phyloP scores from a whole-genome alignment of 257 asterid genomes.

The Marsdenia floribunda region DNA sequence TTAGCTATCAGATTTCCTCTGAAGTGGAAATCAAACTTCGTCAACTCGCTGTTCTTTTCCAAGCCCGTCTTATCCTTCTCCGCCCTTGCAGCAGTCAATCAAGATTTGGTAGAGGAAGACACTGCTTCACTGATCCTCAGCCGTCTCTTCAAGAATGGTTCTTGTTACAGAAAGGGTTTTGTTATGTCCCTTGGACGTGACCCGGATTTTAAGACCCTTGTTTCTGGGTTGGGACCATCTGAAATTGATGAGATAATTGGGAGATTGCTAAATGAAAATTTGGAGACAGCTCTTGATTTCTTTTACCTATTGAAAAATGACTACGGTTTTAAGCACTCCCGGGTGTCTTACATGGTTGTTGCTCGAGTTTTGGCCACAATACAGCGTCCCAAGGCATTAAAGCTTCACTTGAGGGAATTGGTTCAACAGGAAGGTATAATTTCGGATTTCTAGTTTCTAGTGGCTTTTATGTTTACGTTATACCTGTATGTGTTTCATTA shows the following conservation, averaged over 20 bases:
- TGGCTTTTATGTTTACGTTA: background rate
- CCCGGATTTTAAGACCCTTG: slow-evolving; percentile 28
- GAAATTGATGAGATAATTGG: slow-evolving; percentile 49
- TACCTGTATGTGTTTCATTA: background rate
- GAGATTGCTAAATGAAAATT: slow-evolving; percentile 20
- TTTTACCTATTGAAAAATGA: slow-evolving; percentile 57
- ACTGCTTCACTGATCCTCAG: slow-evolving; percentile 30
- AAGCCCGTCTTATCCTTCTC: slow-evolving; percentile 23
- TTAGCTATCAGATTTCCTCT: slow-evolving; percentile 33
- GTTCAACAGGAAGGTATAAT: slow-evolving; percentile 46
- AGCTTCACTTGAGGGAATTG: slow-evolving; percentile 46
- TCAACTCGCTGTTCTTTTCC: slow-evolving; percentile 16
- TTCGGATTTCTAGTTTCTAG: background rate
- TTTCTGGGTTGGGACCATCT: slow-evolving; percentile 25
- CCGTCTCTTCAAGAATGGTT: slow-evolving; percentile 26
- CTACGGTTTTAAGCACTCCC: slow-evolving; percentile 47
- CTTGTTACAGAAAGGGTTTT: slow-evolving; percentile 20
- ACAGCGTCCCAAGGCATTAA: slow-evolving; percentile 43
- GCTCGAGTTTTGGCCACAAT: slow-evolving; percentile 65
- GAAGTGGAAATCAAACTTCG: slow-evolving; percentile 23
- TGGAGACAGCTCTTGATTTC: slow-evolving; percentile 53
- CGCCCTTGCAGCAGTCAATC: slow-evolving; percentile 27
- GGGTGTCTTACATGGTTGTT: slow-evolving; percentile 27
- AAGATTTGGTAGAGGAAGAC: slow-evolving; percentile 26
- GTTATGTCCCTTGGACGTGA: slow-evolving; percentile 25